phyloP scores from a whole-genome alignment of 257 asterid genomes.

The Forsythia suspensa region DNA sequence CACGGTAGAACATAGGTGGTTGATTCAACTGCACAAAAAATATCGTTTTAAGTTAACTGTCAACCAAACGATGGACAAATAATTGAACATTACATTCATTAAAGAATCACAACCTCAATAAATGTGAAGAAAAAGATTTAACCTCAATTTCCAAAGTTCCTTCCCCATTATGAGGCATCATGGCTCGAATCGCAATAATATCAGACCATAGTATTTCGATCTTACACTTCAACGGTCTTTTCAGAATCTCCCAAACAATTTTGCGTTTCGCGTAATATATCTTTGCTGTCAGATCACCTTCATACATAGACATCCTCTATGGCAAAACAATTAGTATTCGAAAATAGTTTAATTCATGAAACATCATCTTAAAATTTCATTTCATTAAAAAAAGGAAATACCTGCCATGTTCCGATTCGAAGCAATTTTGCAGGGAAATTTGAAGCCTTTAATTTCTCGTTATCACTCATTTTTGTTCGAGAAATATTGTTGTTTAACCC shows the following conservation, averaged over 20 bases:
- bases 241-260: slow-evolving; percentile 58
- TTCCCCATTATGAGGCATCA: neutral
- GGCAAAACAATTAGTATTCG: neutral
- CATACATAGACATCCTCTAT: slow-evolving; percentile 25
- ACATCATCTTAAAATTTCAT: neutral
- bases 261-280: slow-evolving; percentile 40
- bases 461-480: neutral
- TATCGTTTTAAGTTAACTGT: neutral
- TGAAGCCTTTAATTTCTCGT: slow-evolving; percentile 45
- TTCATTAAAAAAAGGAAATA: neutral
- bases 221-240: slow-evolving; percentile 47
- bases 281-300: slow-evolving; percentile 45
- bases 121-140: neutral
- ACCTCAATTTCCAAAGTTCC: slow-evolving; percentile 49
- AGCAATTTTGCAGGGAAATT: slow-evolving; percentile 30
- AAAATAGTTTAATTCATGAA: neutral
- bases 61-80: neutral
- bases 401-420: slow-evolving; percentile 50
- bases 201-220: slow-evolving; percentile 51
- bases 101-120: neutral
- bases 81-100: neutral
- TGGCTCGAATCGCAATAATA: slow-evolving; percentile 36
- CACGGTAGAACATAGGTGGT: slow-evolving; percentile 38
- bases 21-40: slow-evolving; percentile 35
- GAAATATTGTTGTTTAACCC: neutral